A percentile compares a stretch with the other conserved stretches of the same genome.
phyloP scores from a whole-genome alignment of 225 moss, liverwort and hornwort species.

The Neckera pumila region DNA sequence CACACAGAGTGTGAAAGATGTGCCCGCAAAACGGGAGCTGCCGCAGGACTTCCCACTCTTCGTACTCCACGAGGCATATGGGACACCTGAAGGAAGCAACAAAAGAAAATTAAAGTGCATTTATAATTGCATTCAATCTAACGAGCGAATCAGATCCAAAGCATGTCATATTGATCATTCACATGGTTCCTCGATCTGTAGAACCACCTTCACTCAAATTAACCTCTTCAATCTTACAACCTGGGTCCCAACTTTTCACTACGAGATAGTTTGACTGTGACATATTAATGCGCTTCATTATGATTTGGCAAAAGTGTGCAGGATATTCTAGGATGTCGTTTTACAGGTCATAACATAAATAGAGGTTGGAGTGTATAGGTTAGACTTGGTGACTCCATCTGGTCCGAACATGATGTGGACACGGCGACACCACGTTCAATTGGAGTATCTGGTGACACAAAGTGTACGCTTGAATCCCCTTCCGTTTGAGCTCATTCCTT shows the following conservation, averaged over 20 bases:
- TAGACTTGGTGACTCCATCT: neutral
- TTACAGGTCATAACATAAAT: neutral
- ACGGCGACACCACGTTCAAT: neutral
- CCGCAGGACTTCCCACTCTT: slow-evolving; percentile 45
- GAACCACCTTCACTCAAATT: neutral
- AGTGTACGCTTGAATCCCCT: neutral
- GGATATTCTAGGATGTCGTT: neutral
- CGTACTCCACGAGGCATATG: slow-evolving; percentile 50
- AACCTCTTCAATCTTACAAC: neutral
- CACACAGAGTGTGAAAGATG: slow-evolving; percentile 43
- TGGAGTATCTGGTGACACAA: neutral
- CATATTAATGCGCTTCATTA: neutral
- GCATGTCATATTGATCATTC: neutral
- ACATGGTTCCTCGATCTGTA: neutral
- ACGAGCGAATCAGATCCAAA: neutral
- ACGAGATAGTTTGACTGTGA: neutral
- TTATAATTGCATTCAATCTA: neutral
- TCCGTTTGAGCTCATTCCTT: neutral
- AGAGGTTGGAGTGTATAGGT: neutral
- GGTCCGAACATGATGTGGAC: neutral
- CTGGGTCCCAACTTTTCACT: neutral
- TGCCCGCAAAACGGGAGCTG: slow-evolving; percentile 54
- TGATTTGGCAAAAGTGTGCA: neutral
- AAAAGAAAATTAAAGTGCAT: neutral
- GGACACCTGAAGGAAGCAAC: slow-evolving; percentile 19